Evolutionary conservation across 2,329 filamentous ascomycete genomes (phyloP), one percentile per base, ranked within the genome.

Genomic region (Arachnopeziza araneosa): DNA sequence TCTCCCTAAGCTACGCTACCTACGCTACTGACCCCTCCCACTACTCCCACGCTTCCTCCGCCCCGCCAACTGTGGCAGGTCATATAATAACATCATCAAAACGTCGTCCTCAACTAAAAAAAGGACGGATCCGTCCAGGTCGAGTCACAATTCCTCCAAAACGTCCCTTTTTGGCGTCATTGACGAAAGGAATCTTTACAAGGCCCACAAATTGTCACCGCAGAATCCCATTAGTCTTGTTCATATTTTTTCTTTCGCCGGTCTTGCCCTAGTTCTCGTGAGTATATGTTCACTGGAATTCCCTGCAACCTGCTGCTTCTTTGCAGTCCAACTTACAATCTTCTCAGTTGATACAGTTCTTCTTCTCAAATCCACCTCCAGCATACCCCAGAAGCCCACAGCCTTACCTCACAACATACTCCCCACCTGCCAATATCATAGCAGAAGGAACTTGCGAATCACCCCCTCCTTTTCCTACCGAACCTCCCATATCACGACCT

Each of bases 401-500:
- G 65, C 72, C 60, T 63, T 75, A 63, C 54, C 67, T 66, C 71
- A 72, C 64, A 10, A 66, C 66, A 54, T 77, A 75, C 61, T 80
- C 79, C 55, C 79, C 78, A 48, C 72, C 75, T 19, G 77, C 77
- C 60, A 71, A 75, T 55, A 69, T 73, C 59, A 70, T 74, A 57
- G 67, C 77, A 64, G 77, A 77, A 62, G 77, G 77, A 24, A 77
- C 83, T 67, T 87, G 84, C 76, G 76, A 80, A 67, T 82, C 80
- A 60, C 79, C 77, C 57, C 76, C 75, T 56, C 79, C 81, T 51
- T 86, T 87, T 70, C 77, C 80, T 52, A 81, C 79, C 21, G 69
- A 76, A 50, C 76, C 79, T 36, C 83, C 83, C 17, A 77, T 80
- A 57, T 86, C 83, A 51, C 75, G 73, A 74, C 79, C 79, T 59